phyloP scores from a whole-genome alignment of 805 yeast species.

The Zygosaccharomyces rouxii region DNA sequence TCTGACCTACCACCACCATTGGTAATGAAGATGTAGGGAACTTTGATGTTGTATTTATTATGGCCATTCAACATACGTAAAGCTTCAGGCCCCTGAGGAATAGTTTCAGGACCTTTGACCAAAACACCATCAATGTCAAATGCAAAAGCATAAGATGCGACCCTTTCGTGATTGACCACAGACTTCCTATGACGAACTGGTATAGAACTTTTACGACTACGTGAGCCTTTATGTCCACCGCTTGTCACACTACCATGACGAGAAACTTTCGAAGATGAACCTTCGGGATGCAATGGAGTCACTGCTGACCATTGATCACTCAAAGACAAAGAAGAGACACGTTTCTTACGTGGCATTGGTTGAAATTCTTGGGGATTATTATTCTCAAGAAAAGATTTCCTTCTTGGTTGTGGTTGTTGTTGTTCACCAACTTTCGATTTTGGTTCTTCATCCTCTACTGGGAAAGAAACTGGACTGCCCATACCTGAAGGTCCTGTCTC shows the following conservation, averaged over 20 bases:
- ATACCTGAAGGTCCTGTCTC: too few relatives aligned
- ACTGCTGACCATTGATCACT: conserved; percentile 50
- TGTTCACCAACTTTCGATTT: neutral
- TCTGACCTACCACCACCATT: conserved; percentile 93
- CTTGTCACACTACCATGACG: conserved; percentile 9
- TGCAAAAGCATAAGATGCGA: conserved; percentile 83
- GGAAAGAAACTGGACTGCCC: neutral
- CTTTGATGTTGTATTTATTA: conserved; percentile 69
- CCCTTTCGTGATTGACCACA: conserved; percentile 63
- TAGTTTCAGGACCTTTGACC: conserved; percentile 76
- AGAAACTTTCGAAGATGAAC: conserved; percentile 9
- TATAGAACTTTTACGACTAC: conserved; percentile 21
- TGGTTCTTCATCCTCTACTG: neutral
- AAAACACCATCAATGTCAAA: conserved; percentile 93
- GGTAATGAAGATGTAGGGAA: conserved; percentile 81
- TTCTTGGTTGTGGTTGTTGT: conserved; percentile 19
- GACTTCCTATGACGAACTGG: conserved; percentile 42
- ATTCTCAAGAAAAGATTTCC: conserved; percentile 56
- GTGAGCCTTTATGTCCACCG: conserved; percentile 8
- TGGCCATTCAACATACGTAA: conserved; percentile 68
- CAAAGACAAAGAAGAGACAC: conserved; percentile 62
- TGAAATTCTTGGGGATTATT: conserved; percentile 67
- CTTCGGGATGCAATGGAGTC: conserved; percentile 23
- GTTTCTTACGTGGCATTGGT: conserved; percentile 57
- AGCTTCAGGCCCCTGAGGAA: conserved; percentile 76